Base-by-base conservation (phyloP, 2,329 filamentous ascomycete genomes). In the Sphaerulina vaccinii region DNA sequence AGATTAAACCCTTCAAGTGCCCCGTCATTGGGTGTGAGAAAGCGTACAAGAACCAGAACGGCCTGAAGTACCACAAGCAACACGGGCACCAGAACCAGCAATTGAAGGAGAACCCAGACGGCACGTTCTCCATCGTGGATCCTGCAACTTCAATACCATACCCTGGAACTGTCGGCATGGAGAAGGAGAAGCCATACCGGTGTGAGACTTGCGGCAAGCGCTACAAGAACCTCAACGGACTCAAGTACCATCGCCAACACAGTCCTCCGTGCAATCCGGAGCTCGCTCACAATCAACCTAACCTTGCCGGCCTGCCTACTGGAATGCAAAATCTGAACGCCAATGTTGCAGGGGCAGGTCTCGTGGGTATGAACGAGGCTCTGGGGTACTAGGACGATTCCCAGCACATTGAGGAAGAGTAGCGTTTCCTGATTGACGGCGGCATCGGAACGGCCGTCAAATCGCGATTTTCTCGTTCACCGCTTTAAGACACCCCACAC, bases 1-100 rank as follows among this genome's bases (percentile, higher is more conserved):
- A 99, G 69, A 90, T 95, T 65, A 99, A 97, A 73, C 93, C 93
- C 0, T 99, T 96, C 79, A 88, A 91, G 69, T 99, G 93, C 66
- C 93, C 93, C 1, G 93, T 99, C 44, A 95, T 99, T 69, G 93
- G 93, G 5, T 99, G 93, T 67, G 93, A 97, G 71, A 99, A 99
- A 78, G 92, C 93, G 0, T 99, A 99, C 76, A 99, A 99, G 79
- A 99, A 99, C 71, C 93, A 97, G 70, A 99, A 99, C 63, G 93
- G 93, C 43, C 79, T 99, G 51, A 99, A 97, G 82, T 99, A 90
- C 64, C 84, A 87, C 73, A 86, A 86, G 73, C 62, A 84, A 71
- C 93, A 99, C 65, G 93, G 93, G 15, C 93, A 99, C 70, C 90
- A 95, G 66, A 97, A 92, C 57, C 93, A 99, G 70, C 90, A 96